Evolutionary conservation across 768 basidiomycete species (phyloP).

Genomic region (Stropharia rugosoannulata): DNA sequence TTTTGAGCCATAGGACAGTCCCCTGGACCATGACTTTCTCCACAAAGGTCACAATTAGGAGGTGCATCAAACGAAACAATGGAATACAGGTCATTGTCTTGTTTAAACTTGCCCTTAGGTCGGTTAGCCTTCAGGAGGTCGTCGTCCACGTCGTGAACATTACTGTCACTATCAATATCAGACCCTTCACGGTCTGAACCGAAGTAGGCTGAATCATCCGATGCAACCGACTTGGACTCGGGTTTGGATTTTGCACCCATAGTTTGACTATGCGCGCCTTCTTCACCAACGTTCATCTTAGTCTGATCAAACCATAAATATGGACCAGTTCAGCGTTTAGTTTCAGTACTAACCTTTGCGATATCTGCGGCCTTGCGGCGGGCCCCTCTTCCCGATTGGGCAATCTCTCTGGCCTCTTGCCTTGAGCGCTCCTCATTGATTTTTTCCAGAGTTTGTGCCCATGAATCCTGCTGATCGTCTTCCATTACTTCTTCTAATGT

Average conservation of each 20-base stretch:
- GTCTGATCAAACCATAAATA: constrained; percentile 20
- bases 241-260: constrained; percentile 17
- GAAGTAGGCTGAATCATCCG: constrained; percentile 33
- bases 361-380: constrained; percentile 73
- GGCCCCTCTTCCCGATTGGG: constrained; percentile 69
- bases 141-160: constrained; percentile 17
- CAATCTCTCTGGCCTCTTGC: constrained; percentile 41
- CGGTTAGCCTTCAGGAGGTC: constrained; percentile 13
- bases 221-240: constrained; percentile 19
- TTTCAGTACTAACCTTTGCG: constrained; percentile 33
- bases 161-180: constrained; percentile 21
- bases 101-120: constrained; percentile 18
- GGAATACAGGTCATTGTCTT: background rate
- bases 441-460: constrained; percentile 69
- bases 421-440: constrained; percentile 45
- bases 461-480: constrained; percentile 70
- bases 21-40: constrained; percentile 44
- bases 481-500: constrained; percentile 67
- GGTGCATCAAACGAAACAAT: background rate
- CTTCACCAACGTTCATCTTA: constrained; percentile 24
- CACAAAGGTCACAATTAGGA: constrained; percentile 62
- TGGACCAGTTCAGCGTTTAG: background rate
- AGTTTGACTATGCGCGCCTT: constrained; percentile 1
- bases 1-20: constrained; percentile 65
- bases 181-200: constrained; percentile 27